Conservation (phyloP, 164 flowering plant genomes). For the Pachysandra terminalis region DNA sequence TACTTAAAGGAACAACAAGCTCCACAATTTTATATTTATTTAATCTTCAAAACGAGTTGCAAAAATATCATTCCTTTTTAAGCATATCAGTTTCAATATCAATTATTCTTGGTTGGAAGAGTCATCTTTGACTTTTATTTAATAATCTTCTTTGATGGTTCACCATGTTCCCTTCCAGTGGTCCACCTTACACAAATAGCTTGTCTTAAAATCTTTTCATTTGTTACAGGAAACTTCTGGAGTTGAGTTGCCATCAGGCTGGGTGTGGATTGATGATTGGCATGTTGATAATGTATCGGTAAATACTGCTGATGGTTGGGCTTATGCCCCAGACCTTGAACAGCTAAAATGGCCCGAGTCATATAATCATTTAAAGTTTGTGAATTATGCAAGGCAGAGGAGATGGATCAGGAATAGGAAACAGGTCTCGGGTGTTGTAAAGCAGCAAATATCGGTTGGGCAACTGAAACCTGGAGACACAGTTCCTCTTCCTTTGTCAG, state of each 20-base stretch:
- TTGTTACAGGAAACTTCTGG: constrained; percentile 35
- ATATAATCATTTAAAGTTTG: constrained; percentile 34
- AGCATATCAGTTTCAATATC: too few relatives aligned
- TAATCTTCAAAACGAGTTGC: too few relatives aligned
- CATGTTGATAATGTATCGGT: constrained; percentile 56
- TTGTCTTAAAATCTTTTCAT: constrained; percentile 1
- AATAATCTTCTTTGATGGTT: too few relatives aligned
- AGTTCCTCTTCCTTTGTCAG: constrained; percentile 64
- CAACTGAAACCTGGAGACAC: constrained; percentile 71
- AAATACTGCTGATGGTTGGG: constrained; percentile 74
- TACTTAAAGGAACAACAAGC: too few relatives aligned
- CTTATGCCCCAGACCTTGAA: constrained; percentile 69
- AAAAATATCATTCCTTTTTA: too few relatives aligned
- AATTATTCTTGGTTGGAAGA: too few relatives aligned
- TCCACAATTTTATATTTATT: too few relatives aligned
- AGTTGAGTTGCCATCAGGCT: constrained; percentile 56
- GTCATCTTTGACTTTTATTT: too few relatives aligned
- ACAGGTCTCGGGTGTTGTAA: constrained; percentile 20
- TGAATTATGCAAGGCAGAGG: constrained; percentile 70
- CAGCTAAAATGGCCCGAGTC: constrained; percentile 70
- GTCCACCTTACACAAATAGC: too few relatives aligned
- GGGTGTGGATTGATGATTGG: constrained; percentile 89
- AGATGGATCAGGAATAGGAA: constrained; percentile 76
- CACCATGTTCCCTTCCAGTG: too few relatives aligned
- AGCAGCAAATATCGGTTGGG: constrained; percentile 53